Conservation (phyloP, 768 basidiomycete genomes). For the Russula sp. region DNA sequence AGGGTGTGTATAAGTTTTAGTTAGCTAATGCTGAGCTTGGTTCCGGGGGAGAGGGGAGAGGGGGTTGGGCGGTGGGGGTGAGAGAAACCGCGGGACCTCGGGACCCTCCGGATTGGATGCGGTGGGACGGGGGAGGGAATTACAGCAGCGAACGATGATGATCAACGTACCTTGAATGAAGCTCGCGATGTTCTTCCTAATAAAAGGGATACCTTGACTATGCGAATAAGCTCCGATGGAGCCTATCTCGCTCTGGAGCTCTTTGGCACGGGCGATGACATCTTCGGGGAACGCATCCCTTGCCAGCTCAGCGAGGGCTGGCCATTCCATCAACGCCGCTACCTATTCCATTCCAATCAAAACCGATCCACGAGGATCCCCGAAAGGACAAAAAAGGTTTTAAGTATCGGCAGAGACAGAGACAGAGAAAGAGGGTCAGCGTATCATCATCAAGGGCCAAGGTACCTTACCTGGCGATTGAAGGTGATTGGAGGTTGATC, state of each 20-base stretch:
- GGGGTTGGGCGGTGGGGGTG: too few species aligned
- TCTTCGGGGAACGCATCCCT: slow-evolving; percentile 80
- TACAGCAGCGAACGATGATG: slow-evolving; percentile 4
- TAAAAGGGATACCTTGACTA: slow-evolving; percentile 86
- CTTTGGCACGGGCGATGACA: slow-evolving; percentile 77
- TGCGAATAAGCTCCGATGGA: slow-evolving; percentile 95
- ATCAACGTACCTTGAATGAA: slow-evolving; percentile 74
- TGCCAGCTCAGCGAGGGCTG: slow-evolving; percentile 74
- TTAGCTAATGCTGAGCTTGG: background rate
- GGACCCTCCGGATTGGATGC: background rate
- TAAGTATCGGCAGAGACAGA: background rate
- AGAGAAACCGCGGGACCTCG: background rate
- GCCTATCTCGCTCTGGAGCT: slow-evolving; percentile 81
- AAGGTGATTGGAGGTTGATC: slow-evolving; percentile 94
- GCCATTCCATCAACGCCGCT: slow-evolving; percentile 90
- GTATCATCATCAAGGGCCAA: background rate
- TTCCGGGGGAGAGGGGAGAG: background rate
- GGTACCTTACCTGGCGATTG: slow-evolving; percentile 69
- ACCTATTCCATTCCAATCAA: slow-evolving; percentile 47
- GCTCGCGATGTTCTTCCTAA: slow-evolving; percentile 82
- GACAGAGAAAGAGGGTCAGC: background rate
- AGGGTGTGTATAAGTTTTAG: slow-evolving; percentile 2
- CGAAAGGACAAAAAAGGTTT: background rate
- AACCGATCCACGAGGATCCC: too few species aligned
- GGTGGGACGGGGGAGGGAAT: background rate